These are phyloP conservation scores for Alternaria burnsii DNA, from an alignment of 2,329 filamentous ascomycete species.

Conservation along the genomic window DNA sequence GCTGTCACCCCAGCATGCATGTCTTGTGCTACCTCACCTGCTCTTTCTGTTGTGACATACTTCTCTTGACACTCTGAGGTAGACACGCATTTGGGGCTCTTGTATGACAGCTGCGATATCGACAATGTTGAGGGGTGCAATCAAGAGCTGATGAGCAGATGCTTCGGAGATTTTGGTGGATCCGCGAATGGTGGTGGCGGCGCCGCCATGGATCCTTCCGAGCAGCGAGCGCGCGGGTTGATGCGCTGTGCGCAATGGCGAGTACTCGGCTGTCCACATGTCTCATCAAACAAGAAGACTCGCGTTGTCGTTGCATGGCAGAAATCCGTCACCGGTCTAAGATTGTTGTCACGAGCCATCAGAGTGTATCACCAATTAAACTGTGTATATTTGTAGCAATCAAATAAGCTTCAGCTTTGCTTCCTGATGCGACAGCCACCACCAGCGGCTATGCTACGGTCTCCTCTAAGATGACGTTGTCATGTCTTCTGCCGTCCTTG, in stretches of 20 bases:
- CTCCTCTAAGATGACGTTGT: conserved; percentile 9
- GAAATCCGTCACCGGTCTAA: neutral
- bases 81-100: conserved; percentile 17
- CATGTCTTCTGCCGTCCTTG: neutral
- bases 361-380: neutral
- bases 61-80: conserved; percentile 14
- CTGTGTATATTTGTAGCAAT: neutral
- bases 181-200: conserved; percentile 6
- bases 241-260: neutral
- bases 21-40: conserved; percentile 36
- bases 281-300: conserved; percentile 7
- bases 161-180: conserved; percentile 12
- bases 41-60: conserved; percentile 20
- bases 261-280: conserved; percentile 6
- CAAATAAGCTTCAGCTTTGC: conserved; percentile 7
- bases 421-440: conserved; percentile 4
- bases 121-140: neutral
- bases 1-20: conserved; percentile 43
- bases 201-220: conserved; percentile 9
- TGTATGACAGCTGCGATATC: conserved; percentile 3
- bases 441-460: conserved; percentile 2
- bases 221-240: conserved; percentile 3
- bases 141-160: neutral
- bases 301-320: neutral
- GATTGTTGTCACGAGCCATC: neutral